These are phyloP conservation scores for Scenedesmus sp. DNA, from an alignment of 163 green algal genomes.

Conservation along the genomic window DNA sequence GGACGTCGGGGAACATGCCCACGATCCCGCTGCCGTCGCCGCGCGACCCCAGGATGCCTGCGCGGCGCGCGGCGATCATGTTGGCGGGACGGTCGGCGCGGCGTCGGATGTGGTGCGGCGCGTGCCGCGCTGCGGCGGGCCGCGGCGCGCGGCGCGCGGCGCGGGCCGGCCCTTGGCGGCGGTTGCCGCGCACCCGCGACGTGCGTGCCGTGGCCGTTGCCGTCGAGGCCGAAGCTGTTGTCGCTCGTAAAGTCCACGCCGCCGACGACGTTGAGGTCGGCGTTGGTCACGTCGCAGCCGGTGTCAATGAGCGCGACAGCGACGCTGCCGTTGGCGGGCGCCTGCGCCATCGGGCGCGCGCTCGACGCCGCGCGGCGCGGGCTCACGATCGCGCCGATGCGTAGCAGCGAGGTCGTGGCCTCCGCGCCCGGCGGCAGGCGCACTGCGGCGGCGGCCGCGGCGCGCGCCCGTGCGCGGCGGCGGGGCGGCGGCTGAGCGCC, in stretches of 20 bases:
- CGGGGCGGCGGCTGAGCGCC: too few species aligned
- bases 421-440: neutral
- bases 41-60: constrained; percentile 20
- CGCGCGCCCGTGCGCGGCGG: too few species aligned
- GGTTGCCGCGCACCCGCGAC: neutral
- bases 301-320: constrained; percentile 37
- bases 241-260: constrained; percentile 37
- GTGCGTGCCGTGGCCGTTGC: constrained; percentile 41
- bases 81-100: neutral
- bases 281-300: constrained; percentile 34
- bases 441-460: constrained; percentile 2
- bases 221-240: constrained; percentile 37
- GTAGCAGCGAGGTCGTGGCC: constrained; percentile 4
- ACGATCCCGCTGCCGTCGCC: constrained; percentile 21
- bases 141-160: too few species aligned
- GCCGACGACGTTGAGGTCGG: constrained; percentile 25
- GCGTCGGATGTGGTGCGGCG: neutral
- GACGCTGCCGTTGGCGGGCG: constrained; percentile 8
- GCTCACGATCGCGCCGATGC: neutral
- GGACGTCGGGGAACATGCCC: constrained; percentile 28
- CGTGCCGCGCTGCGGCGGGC: neutral
- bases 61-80: too few species aligned
- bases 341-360: neutral
- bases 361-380: neutral
- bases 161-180: too few species aligned